These are phyloP conservation scores for Umbilicus rupestris DNA, from an alignment of 164 flowering plant species.

Conservation along the genomic window DNA sequence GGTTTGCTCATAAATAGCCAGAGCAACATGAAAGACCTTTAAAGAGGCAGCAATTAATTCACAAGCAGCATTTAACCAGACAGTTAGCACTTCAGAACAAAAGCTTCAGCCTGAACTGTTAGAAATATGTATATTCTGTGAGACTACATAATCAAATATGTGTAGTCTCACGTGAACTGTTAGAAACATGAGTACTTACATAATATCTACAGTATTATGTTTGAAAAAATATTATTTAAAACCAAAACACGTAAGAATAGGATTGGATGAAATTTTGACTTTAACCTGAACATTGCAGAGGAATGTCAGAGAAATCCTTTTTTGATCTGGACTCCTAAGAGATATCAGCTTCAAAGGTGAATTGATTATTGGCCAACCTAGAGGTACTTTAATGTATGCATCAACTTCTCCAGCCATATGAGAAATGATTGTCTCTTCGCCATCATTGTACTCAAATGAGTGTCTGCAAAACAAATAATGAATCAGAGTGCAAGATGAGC, in stretches of 20 bases:
- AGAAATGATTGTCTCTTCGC: constrained; percentile 53
- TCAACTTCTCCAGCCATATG: constrained; percentile 53
- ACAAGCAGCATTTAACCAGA: background rate
- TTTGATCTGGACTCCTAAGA: constrained; percentile 43
- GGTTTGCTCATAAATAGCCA: too few species aligned
- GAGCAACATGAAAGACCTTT: background rate
- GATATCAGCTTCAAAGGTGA: constrained; percentile 54
- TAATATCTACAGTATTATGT: background rate
- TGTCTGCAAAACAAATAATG: constrained; percentile 30
- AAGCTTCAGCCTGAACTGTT: too few species aligned
- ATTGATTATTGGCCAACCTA: constrained; percentile 58
- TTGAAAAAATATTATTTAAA: background rate
- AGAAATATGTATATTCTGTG: too few species aligned
- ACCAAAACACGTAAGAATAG: background rate
- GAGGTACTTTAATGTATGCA: constrained; percentile 60
- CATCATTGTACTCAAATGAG: constrained; percentile 58
- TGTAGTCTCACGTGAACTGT: too few species aligned
- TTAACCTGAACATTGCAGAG: constrained; percentile 72
- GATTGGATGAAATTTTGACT: background rate
- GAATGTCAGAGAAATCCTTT: constrained; percentile 42
- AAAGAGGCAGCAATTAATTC: too few species aligned
- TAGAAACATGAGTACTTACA: background rate
- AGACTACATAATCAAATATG: too few species aligned
- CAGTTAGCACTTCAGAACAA: background rate
- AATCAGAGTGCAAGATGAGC: background rate